phyloP scores from a whole-genome alignment of 2,329 filamentous ascomycete species.

The Onygenales sp. region DNA sequence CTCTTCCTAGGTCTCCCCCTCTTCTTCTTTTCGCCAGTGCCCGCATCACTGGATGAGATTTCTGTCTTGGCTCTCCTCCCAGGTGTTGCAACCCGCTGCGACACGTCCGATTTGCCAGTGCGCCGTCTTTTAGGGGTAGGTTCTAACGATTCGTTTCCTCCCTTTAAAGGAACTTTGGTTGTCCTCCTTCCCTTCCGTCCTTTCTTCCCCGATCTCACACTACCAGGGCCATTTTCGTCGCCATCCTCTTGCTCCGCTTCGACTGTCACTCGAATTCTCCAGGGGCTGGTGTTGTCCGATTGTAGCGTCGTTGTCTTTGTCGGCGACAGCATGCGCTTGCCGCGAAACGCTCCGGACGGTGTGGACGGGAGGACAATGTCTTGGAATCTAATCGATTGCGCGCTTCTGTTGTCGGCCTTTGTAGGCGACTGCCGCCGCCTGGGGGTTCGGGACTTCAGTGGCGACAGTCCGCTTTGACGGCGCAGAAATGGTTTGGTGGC shows the following conservation, averaged over 20 bases:
- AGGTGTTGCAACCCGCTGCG: constrained; percentile 26
- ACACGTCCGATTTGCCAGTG: constrained; percentile 32
- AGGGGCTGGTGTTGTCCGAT: constrained; percentile 36
- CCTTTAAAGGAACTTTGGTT: constrained; percentile 34
- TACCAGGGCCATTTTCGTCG: constrained; percentile 17
- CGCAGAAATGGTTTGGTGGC: constrained; percentile 29
- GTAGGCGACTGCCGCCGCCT: constrained; percentile 17
- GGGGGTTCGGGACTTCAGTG: constrained; percentile 26
- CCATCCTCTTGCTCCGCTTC: constrained; percentile 37
- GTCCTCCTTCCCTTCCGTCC: constrained; percentile 19
- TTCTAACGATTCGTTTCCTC: constrained; percentile 20
- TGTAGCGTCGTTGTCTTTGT: constrained; percentile 23
- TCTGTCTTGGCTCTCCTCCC: constrained; percentile 15
- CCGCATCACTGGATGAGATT: constrained; percentile 18
- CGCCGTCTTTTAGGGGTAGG: constrained; percentile 32
- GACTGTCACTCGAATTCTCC: constrained; percentile 39
- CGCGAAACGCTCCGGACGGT: constrained; percentile 20
- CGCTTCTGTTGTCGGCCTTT: constrained; percentile 17
- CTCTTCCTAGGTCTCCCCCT: constrained; percentile 30
- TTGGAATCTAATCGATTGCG: constrained; percentile 32
- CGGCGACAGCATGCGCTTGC: constrained; percentile 20
- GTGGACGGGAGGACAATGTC: constrained; percentile 34
- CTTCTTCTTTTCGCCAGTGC: constrained; percentile 23
- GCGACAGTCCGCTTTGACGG: constrained; percentile 31
- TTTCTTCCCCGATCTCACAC: background rate